Conservation (phyloP, 23 red algal genomes). For the Gracilaria gracilis region DNA sequence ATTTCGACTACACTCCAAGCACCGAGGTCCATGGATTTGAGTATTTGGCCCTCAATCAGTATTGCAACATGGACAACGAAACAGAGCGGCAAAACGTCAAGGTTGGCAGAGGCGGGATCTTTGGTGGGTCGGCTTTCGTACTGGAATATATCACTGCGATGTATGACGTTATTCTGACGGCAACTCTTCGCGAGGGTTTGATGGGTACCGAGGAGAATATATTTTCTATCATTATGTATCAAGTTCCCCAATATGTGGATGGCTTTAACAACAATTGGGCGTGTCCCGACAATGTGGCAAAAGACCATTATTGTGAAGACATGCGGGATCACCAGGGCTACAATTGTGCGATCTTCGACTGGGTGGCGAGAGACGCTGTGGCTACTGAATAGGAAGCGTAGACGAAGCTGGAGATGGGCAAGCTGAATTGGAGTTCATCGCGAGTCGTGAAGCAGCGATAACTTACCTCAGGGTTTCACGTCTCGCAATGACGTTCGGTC, state of each 20-base stretch:
- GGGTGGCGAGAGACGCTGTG: conserved; percentile 30
- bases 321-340: conserved; percentile 46
- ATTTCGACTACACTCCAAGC: conserved; percentile 58
- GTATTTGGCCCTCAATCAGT: conserved; percentile 46
- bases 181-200: conserved; percentile 52
- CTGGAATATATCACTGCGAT: conserved; percentile 53
- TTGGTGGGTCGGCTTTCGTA: conserved; percentile 61
- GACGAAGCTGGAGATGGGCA: no score
- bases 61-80: conserved; percentile 46
- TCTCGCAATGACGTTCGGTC: background rate
- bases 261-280: conserved; percentile 70
- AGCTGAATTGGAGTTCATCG: background rate
- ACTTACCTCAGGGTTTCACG: background rate
- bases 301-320: conserved; percentile 50
- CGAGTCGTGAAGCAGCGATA: background rate
- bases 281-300: conserved; percentile 40
- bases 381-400: background rate
- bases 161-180: conserved; percentile 57
- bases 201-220: conserved; percentile 73
- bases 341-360: conserved; percentile 61
- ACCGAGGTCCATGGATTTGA: conserved; percentile 70
- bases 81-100: conserved; percentile 45
- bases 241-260: conserved; percentile 65
- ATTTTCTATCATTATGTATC: conserved; percentile 54
- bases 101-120: conserved; percentile 56